Conservation (phyloP, 176 grass and related monocot genomes). For the Zizania latifolia region DNA sequence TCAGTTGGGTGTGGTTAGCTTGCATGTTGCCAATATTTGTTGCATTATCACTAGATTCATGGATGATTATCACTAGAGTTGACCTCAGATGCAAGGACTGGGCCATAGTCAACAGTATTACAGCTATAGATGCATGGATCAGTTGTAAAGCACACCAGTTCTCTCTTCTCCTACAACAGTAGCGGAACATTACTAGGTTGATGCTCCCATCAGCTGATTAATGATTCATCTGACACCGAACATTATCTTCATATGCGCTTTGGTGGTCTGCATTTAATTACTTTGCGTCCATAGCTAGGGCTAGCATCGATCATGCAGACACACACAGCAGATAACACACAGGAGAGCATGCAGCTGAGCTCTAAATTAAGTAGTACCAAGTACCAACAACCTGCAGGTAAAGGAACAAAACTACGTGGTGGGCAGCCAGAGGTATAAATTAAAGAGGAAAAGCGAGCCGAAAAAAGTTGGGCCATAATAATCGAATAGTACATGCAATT, state of each 20-base stretch:
- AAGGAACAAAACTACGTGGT: constrained; percentile 30
- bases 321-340: too few relatives aligned
- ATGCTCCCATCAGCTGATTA: neutral
- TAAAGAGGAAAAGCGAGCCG: neutral
- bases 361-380: too few relatives aligned
- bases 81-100: too few relatives aligned
- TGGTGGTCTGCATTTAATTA: neutral
- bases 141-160: neutral
- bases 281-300: neutral
- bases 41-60: too few relatives aligned
- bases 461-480: constrained; percentile 3
- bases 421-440: constrained; percentile 24
- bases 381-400: neutral
- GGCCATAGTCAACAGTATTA: too few relatives aligned
- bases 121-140: neutral
- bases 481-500: neutral
- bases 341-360: neutral
- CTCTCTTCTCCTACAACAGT: neutral
- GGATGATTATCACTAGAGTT: too few relatives aligned
- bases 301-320: neutral
- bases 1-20: too few relatives aligned
- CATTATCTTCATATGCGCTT: neutral
- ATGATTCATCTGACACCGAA: neutral
- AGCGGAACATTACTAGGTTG: neutral
- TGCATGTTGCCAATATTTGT: too few relatives aligned